Base-by-base conservation (phyloP, 257 asterid genomes). In the Henckelia pumila region DNA sequence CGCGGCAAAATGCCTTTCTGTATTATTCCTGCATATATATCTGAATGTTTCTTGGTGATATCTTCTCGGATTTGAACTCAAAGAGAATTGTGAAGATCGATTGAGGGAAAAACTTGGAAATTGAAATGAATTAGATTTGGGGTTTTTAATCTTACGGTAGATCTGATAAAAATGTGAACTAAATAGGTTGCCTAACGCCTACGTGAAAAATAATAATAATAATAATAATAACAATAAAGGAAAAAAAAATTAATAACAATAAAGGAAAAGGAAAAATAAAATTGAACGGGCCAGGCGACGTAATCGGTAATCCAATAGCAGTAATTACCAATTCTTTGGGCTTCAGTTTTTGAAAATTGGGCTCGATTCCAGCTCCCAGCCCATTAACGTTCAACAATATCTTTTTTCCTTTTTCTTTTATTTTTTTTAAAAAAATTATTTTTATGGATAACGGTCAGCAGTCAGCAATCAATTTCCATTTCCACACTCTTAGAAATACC, bases 121-220 rank as follows among this genome's bases (percentile, higher is more conserved):
- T 24, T 53, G 63, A 78, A 69, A 40, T 35, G 70, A 66, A 71
- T 33, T 52, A 75, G 53, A 68, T 44, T 29, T 67, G 75, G 73
- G 80, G 76, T 30, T 71, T n/a, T 67, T 67, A 73, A 66, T 71
- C 68, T 50, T 29, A 9, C 2, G 72, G 71, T 77, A 78, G 83
- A 81, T 81, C 81, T 77, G 82, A 63, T 5, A 0, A 47, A n/a
- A 1, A 1, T 4, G 55, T 47, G 55, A 47, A 47, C 16, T 17
- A 17, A 47, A 47, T 47, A 47, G 55, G 55, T 16, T 47, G 55
- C 55, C 20, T 44, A 44, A 3, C 7, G 19, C 53, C 53, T 14
- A 16, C 53, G 53, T 44, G 19, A 44, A 44, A 14, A 44, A 33
- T 33, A 33, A n/a, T n/a, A n/a, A n/a, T n/a, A n/a, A n/a, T n/a